Conservation (phyloP, 495 filamentous ascomycete species). For the Penicillium robsamsonii region DNA sequence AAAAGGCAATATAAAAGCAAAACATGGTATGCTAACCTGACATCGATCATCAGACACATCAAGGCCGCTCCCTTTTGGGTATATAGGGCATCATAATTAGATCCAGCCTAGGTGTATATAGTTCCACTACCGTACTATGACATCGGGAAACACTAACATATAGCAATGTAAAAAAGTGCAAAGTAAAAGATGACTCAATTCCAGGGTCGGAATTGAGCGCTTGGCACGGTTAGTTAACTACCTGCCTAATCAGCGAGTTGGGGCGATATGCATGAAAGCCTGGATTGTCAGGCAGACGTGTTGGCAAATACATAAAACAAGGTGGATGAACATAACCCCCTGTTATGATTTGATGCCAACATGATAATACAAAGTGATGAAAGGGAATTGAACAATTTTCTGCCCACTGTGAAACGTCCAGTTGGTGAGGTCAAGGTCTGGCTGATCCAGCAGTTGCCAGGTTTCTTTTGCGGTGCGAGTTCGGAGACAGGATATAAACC, state of each 20-base stretch:
- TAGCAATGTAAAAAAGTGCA: neutral
- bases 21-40: neutral
- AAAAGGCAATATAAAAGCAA: neutral
- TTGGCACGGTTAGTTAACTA: no score
- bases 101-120: neutral
- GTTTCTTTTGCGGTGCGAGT: conserved; percentile 66
- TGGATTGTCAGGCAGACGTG: conserved; percentile 31
- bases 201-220: no score
- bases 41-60: no score
- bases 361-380: conserved; percentile 25
- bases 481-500: conserved; percentile 60
- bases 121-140: neutral
- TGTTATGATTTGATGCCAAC: conserved; percentile 1
- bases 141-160: neutral
- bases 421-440: conserved; percentile 41
- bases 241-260: no score
- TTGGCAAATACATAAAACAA: neutral
- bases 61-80: neutral
- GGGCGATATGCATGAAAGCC: neutral
- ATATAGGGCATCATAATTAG: neutral
- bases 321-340: neutral
- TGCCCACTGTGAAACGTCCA: conserved; percentile 57
- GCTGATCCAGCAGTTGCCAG: conserved; percentile 51
- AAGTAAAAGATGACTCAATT: neutral
- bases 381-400: conserved; percentile 31